Conservation (phyloP, 2,329 filamentous ascomycete species). For the Verticillium tricorpus region DNA sequence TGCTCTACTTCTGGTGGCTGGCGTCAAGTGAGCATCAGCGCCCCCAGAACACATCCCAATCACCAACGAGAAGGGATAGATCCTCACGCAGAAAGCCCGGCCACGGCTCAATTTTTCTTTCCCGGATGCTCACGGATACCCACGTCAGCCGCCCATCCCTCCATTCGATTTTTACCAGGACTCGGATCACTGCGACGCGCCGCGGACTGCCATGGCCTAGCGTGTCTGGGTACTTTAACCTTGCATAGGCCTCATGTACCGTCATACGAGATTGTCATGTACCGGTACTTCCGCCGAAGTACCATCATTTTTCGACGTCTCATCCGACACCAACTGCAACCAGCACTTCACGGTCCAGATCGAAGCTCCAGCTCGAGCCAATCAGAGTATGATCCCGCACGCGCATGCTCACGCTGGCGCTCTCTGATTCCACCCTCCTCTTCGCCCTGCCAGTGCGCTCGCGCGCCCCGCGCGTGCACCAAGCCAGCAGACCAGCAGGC, state of each 20-base stretch:
- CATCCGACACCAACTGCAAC: background rate
- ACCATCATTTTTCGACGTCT: constrained; percentile 6
- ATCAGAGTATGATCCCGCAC: constrained; percentile 1
- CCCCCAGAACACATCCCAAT: background rate
- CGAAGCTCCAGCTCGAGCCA: constrained; percentile 2
- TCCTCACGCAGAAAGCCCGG: background rate
- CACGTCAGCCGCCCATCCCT: background rate
- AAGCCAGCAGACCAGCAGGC: background rate
- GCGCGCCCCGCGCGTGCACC: background rate
- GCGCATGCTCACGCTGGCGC: background rate
- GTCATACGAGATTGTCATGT: constrained; percentile 18
- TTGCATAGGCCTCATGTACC: constrained; percentile 21
- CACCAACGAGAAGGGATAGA: background rate
- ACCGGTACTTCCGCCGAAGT: constrained; percentile 19
- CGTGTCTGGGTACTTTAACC: constrained; percentile 20
- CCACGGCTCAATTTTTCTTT: background rate
- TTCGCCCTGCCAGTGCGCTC: background rate
- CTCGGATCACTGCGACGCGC: background rate
- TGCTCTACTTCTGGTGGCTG: background rate
- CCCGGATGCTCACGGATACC: background rate
- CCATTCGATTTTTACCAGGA: background rate
- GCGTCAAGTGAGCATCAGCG: background rate
- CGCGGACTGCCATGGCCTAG: background rate
- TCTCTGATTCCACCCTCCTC: background rate
- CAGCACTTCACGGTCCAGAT: background rate